A percentile compares a stretch with the other conserved stretches of the same genome.
phyloP scores from a whole-genome alignment of 305 asterid genomes.

The Striga hermonthica region DNA sequence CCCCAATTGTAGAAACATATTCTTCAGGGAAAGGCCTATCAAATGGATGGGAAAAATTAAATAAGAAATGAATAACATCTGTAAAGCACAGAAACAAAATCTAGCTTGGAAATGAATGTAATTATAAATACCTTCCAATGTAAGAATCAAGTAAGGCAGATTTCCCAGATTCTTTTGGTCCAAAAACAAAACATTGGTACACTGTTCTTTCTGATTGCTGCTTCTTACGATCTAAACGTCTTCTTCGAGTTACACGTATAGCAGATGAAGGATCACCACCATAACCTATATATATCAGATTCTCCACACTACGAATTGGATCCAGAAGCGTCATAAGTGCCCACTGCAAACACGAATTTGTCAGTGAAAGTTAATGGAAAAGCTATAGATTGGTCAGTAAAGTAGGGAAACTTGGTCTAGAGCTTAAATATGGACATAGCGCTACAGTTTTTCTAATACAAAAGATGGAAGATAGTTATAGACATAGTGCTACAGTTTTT shows the following conservation, averaged over 20 bases:
- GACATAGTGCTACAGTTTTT: not conserved
- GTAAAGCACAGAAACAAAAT: constrained; percentile 26
- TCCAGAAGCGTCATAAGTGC: constrained; percentile 92
- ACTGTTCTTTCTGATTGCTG: constrained; percentile 80
- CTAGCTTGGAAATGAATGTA: constrained; percentile 8
- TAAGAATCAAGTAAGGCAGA: constrained; percentile 74
- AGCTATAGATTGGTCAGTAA: not conserved
- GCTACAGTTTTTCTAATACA: not conserved
- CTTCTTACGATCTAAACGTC: constrained; percentile 87
- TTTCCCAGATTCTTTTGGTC: constrained; percentile 88
- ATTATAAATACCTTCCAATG: constrained; percentile 62
- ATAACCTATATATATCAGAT: constrained; percentile 86
- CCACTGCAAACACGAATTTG: constrained; percentile 59
- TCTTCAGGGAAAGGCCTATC: constrained; percentile 77
- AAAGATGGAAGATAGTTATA: not conserved
- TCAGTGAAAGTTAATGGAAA: constrained; percentile 22
- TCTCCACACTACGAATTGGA: constrained; percentile 77
- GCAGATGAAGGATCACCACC: constrained; percentile 87
- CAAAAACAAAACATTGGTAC: constrained; percentile 92
- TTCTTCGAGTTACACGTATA: constrained; percentile 79
- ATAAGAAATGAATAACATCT: constrained; percentile 26
- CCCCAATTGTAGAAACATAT: constrained; percentile 54
- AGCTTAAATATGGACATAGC: not conserved
- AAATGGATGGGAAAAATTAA: constrained; percentile 29
- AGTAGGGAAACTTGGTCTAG: constrained; percentile 19